These are phyloP conservation scores for Thozetella sp. DNA, from an alignment of 495 filamentous ascomycete species.

Conservation along the genomic window DNA sequence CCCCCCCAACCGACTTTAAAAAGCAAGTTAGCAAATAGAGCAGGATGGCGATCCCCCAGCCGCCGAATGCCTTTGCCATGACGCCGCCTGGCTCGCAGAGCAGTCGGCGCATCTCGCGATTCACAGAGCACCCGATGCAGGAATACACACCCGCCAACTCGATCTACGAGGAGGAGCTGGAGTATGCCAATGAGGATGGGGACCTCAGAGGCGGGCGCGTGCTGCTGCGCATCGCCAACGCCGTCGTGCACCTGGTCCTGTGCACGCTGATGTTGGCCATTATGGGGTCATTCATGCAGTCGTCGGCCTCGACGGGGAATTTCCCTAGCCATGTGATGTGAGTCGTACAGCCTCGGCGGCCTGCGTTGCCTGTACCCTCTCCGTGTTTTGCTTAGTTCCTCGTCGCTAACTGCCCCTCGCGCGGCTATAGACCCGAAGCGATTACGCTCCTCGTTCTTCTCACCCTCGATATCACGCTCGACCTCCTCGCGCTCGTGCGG, in stretches of 20 bases:
- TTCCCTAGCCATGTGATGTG: conserved; percentile 10
- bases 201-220: background rate
- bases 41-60: background rate
- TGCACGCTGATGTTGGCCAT: conserved; percentile 11
- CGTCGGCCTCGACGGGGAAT: conserved; percentile 7
- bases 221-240: conserved; percentile 10
- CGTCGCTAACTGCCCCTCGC: no score
- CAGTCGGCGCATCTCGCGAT: conserved; percentile 23
- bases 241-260: conserved; percentile 6
- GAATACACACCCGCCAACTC: conserved; percentile 24
- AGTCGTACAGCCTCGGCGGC: background rate
- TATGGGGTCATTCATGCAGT: conserved; percentile 11
- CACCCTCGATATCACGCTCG: conserved; percentile 19
- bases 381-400: background rate
- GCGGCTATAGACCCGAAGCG: conserved; percentile 15
- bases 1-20: background rate
- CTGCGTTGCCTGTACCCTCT: background rate
- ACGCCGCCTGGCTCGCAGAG: conserved; percentile 9
- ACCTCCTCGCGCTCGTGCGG: conserved; percentile 29
- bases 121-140: conserved; percentile 26
- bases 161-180: conserved; percentile 9
- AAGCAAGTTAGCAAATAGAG: background rate
- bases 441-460: conserved; percentile 27
- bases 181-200: conserved; percentile 8
- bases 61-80: background rate